These are phyloP conservation scores for Podospora pseudopauciseta DNA, from an alignment of 495 filamentous ascomycete species.

Conservation along the genomic window DNA sequence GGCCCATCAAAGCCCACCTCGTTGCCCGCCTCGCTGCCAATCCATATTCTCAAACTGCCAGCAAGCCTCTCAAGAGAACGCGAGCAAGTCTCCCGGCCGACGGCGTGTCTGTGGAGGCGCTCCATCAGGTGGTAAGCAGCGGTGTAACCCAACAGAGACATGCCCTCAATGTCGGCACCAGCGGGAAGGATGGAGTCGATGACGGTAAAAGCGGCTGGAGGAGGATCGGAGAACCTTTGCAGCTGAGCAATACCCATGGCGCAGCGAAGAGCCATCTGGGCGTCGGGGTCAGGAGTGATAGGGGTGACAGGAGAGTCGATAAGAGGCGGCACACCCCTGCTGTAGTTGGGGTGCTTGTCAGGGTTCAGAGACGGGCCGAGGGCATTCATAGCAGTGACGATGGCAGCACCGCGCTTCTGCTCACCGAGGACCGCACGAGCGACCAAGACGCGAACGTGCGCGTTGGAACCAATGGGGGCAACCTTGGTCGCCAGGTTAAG, in stretches of 20 bases:
- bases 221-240: slow-evolving; percentile 43
- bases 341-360: slow-evolving; percentile 31
- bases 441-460: slow-evolving; percentile 73
- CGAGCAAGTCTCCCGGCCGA: slow-evolving; percentile 43
- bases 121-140: slow-evolving; percentile 71
- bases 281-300: slow-evolving; percentile 54
- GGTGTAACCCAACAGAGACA: slow-evolving; percentile 70
- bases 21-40: slow-evolving; percentile 43
- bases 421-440: slow-evolving; percentile 60
- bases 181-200: slow-evolving; percentile 45
- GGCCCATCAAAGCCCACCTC: slow-evolving; percentile 43
- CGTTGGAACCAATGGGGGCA: slow-evolving; percentile 76
- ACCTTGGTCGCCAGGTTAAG: slow-evolving; percentile 65
- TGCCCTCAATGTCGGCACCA: slow-evolving; percentile 43
- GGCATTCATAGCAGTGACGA: slow-evolving; percentile 52
- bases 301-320: slow-evolving; percentile 30
- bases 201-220: slow-evolving; percentile 40
- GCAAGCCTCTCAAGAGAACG: slow-evolving; percentile 50
- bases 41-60: slow-evolving; percentile 53
- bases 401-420: slow-evolving; percentile 50
- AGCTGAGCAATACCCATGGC: slow-evolving; percentile 76
- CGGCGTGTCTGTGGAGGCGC: slow-evolving; percentile 52
- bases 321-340: slow-evolving; percentile 24
- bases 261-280: slow-evolving; percentile 69
- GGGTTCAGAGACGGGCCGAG: slow-evolving; percentile 50